These are phyloP conservation scores for Clitoria ternatea DNA, from an alignment of 306 rosid genomes.

Conservation along the genomic window DNA sequence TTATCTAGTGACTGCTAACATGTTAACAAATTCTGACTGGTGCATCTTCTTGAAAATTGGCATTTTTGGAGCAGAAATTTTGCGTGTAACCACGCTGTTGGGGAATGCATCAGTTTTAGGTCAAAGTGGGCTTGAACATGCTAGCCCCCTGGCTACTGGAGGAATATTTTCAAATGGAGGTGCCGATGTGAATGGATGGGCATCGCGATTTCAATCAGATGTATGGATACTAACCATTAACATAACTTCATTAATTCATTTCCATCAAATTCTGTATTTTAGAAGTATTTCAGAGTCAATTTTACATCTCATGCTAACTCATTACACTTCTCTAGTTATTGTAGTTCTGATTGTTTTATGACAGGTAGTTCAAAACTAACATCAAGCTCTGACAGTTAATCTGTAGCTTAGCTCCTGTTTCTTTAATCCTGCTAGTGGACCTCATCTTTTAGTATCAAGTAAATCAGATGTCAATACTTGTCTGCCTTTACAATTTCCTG, in stretches of 20 bases:
- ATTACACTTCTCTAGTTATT: conserved; percentile 51
- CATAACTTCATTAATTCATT: conserved; percentile 94
- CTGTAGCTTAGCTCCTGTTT: conserved; percentile 36
- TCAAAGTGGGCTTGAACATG: conserved; percentile 99
- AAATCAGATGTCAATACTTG: conserved; percentile 21
- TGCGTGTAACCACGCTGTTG: conserved; percentile 99
- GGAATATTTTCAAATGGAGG: conserved; percentile 94
- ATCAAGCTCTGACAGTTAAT: conserved; percentile 37
- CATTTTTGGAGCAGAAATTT: conserved; percentile 99
- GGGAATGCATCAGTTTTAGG: conserved; percentile 99
- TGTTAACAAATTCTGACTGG: conserved; percentile 98
- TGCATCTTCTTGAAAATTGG: conserved; percentile 99
- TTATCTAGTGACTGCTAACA: conserved; percentile 95
- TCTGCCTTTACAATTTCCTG: conserved; percentile 14
- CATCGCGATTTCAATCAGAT: conserved; percentile 98
- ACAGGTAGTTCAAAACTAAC: conserved; percentile 77
- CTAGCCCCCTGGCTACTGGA: conserved; percentile 99
- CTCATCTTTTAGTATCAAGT: conserved; percentile 24
- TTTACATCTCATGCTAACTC: conserved; percentile 65
- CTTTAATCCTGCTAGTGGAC: conserved; percentile 30
- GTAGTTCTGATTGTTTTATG: conserved; percentile 55
- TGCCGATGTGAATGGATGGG: conserved; percentile 86
- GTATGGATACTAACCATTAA: conserved; percentile 99
- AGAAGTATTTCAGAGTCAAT: conserved; percentile 75
- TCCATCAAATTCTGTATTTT: conserved; percentile 80